Evolutionary conservation across 2,329 filamentous ascomycete genomes (phyloP).

Genomic region (Ustulina deusta): DNA sequence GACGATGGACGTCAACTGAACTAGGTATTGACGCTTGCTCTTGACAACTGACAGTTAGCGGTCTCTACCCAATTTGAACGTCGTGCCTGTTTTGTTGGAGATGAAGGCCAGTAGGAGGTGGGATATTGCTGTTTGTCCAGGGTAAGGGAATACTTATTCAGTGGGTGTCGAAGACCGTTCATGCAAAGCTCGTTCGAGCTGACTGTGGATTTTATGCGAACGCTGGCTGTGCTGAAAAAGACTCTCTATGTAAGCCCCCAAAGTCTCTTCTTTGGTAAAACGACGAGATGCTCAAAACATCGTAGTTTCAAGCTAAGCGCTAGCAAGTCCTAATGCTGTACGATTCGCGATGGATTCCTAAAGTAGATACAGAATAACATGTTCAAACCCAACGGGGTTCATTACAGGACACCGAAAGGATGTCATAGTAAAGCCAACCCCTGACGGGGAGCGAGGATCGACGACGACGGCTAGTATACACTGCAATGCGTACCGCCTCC

Average conservation of each 20-base stretch:
- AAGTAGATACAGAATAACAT: neutral
- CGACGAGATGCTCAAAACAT: neutral
- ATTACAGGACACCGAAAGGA: constrained; percentile 24
- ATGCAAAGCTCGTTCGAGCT: constrained; percentile 11
- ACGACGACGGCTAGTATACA: constrained; percentile 21
- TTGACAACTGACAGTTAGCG: neutral
- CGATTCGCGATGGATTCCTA: neutral
- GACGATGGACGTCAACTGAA: neutral
- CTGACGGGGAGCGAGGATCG: constrained; percentile 28
- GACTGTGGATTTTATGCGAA: constrained; percentile 24
- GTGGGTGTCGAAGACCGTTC: neutral
- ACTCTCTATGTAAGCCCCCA: too few relatives aligned
- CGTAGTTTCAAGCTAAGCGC: constrained; percentile 5
- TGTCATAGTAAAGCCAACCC: constrained; percentile 29
- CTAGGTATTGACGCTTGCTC: neutral
- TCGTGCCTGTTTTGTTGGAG: neutral
- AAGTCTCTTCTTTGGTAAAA: neutral
- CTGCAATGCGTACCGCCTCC: constrained; percentile 33
- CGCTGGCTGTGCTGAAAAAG: neutral
- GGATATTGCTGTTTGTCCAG: neutral
- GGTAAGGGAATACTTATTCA: too few relatives aligned
- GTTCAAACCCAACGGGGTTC: constrained; percentile 5
- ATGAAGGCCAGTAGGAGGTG: neutral
- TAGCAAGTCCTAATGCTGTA: neutral
- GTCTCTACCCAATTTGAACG: neutral